Evolutionary conservation across 1,284 basidiomycete species (phyloP).

Genomic region (Cryptococcus hybrid): DNA sequence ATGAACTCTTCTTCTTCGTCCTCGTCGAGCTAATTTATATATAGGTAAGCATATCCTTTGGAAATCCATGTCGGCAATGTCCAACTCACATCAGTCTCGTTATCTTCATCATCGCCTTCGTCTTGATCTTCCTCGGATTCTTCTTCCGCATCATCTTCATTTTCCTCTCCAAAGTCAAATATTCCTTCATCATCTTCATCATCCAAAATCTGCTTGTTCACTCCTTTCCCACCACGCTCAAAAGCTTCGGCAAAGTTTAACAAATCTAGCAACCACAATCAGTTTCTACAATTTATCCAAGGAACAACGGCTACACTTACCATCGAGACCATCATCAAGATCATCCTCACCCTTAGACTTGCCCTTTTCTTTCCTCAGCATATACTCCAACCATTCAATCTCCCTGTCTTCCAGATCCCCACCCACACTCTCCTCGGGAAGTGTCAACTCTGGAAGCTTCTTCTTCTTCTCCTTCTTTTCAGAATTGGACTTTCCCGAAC

Average conservation of each 20-base stretch:
- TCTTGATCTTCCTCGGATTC: neutral
- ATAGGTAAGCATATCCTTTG: no score
- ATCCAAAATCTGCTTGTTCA: conserved; percentile 4
- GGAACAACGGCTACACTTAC: conserved; percentile 52
- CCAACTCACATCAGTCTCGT: no score
- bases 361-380: conserved; percentile 57
- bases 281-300: neutral
- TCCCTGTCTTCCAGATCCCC: conserved; percentile 67
- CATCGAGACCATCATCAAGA: conserved; percentile 57
- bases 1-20: neutral
- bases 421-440: conserved; percentile 36
- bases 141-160: conserved; percentile 9
- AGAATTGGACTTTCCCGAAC: neutral
- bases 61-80: no score
- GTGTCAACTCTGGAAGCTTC: conserved; percentile 27
- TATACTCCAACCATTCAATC: conserved; percentile 71
- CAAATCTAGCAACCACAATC: conserved; percentile 47
- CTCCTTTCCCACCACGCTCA: conserved; percentile 22
- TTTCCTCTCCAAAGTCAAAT: conserved; percentile 6
- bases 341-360: conserved; percentile 48
- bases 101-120: no score
- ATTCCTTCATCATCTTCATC: conserved; percentile 10
- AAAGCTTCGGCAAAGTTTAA: conserved; percentile 51
- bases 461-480: conserved; percentile 15
- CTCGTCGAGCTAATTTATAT: conserved; percentile 6